Conservation (phyloP, 495 filamentous ascomycete genomes). For the Glarea lozoyensis region DNA sequence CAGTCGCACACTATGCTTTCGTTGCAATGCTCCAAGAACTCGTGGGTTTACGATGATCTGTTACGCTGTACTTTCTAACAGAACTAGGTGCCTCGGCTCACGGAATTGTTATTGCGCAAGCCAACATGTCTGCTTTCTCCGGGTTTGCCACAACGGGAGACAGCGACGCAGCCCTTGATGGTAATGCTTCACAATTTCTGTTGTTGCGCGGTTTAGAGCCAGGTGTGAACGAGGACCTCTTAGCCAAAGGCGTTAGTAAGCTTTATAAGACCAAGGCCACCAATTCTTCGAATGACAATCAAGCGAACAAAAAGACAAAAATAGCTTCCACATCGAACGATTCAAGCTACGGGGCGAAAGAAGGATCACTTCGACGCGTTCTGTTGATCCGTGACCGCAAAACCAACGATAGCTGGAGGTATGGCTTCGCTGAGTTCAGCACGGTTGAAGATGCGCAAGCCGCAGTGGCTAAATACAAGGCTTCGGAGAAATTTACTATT, state of each 20-base stretch:
- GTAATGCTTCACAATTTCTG: slow-evolving; percentile 70
- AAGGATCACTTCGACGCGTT: slow-evolving; percentile 68
- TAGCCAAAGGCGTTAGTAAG: slow-evolving; percentile 73
- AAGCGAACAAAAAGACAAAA: slow-evolving; percentile 45
- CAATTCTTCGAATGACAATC: slow-evolving; percentile 31
- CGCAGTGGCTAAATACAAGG: slow-evolving; percentile 64
- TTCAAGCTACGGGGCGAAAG: slow-evolving; percentile 64
- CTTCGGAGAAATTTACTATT: slow-evolving; percentile 77
- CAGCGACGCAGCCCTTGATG: slow-evolving; percentile 70
- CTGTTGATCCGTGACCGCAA: slow-evolving; percentile 69
- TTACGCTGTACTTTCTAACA: slow-evolving; percentile 2
- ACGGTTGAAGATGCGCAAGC: slow-evolving; percentile 66
- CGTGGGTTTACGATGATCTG: slow-evolving; percentile 47
- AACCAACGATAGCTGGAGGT: slow-evolving; percentile 73
- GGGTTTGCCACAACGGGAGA: slow-evolving; percentile 58
- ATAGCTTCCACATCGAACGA: slow-evolving; percentile 68
- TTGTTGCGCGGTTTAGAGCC: slow-evolving; percentile 68
- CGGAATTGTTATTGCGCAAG: slow-evolving; percentile 16
- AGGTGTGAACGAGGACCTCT: slow-evolving; percentile 65
- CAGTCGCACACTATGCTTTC: slow-evolving; percentile 59
- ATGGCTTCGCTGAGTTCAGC: slow-evolving; percentile 87
- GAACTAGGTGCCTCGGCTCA: slow-evolving; percentile 21
- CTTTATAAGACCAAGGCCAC: slow-evolving; percentile 51
- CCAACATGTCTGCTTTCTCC: slow-evolving; percentile 19
- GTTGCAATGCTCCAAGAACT: slow-evolving; percentile 61